Conservation (phyloP, 2,329 filamentous ascomycete genomes). For the Sporothrix luriei region DNA sequence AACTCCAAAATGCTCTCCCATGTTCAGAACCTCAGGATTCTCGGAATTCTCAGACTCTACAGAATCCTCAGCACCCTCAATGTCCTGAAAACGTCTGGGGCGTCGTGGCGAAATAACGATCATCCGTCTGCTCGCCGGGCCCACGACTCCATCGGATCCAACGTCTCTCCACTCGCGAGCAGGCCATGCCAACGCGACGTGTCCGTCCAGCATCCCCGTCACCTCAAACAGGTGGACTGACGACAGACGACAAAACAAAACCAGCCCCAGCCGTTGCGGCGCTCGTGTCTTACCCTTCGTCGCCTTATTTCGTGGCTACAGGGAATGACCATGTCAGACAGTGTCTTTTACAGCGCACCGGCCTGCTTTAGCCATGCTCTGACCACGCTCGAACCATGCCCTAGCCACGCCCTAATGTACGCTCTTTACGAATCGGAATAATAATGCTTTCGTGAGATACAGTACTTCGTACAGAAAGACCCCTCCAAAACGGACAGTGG, state of each 20-base stretch:
- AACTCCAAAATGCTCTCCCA: not conserved
- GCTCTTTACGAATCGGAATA: too few species aligned
- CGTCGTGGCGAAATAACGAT: conserved; percentile 21
- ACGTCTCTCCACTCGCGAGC: conserved; percentile 7
- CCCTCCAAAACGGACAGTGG: not conserved
- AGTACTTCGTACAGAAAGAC: too few species aligned
- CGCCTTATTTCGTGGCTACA: conserved; percentile 7
- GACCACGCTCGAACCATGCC: not conserved
- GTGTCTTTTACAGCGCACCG: not conserved
- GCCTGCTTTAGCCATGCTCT: not conserved
- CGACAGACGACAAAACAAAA: not conserved
- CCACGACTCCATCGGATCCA: conserved; percentile 6
- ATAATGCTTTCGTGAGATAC: too few species aligned
- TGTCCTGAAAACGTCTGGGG: not conserved
- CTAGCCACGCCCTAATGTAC: not conserved
- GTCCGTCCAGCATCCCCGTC: conserved; percentile 10
- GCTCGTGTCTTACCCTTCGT: conserved; percentile 2
- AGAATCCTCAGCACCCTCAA: not conserved
- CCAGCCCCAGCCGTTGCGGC: not conserved
- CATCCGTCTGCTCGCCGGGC: conserved; percentile 1
- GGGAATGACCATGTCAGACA: conserved; percentile 5
- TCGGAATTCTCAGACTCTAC: too few species aligned
- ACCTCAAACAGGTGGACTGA: not conserved
- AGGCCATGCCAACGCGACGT: not conserved
- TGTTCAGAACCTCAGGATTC: not conserved